phyloP scores from a whole-genome alignment of 2,329 filamentous ascomycete genomes.

The Talaromyces sp. region DNA sequence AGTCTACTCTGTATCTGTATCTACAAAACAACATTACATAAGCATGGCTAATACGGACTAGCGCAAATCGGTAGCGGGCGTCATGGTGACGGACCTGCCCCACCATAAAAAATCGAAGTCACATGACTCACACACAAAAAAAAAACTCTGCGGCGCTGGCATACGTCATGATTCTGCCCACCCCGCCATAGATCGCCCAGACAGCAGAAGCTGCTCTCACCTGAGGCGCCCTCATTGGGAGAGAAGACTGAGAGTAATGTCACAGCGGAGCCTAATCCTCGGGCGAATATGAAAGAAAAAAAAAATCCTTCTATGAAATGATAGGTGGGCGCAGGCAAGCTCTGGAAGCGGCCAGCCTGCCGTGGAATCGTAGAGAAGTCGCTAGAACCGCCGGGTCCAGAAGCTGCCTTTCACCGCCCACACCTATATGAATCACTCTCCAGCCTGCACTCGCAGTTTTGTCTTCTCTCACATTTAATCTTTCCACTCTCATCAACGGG shows the following conservation, averaged over 20 bases:
- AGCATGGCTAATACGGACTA: neutral
- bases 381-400: constrained; percentile 38
- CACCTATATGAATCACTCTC: constrained; percentile 31
- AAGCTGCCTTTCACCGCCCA: constrained; percentile 33
- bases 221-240: neutral
- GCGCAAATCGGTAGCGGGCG: neutral
- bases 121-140: neutral
- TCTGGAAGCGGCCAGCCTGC: constrained; percentile 32
- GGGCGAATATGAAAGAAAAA: neutral
- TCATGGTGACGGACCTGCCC: constrained; percentile 4
- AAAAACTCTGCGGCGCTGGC: neutral
- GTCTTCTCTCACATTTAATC: constrained; percentile 9
- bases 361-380: constrained; percentile 29
- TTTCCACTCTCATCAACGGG: neutral
- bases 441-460: constrained; percentile 10
- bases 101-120: neutral
- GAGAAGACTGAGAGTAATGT: neutral
- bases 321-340: constrained; percentile 15
- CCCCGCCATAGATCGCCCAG: neutral
- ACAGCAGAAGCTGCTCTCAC: neutral
- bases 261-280: neutral
- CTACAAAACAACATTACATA: too few species aligned
- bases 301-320: neutral
- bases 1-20: too few species aligned
- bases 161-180: constrained; percentile 1